Base-by-base conservation (phyloP, 2,329 filamentous ascomycete species). In the Ustulina deusta region DNA sequence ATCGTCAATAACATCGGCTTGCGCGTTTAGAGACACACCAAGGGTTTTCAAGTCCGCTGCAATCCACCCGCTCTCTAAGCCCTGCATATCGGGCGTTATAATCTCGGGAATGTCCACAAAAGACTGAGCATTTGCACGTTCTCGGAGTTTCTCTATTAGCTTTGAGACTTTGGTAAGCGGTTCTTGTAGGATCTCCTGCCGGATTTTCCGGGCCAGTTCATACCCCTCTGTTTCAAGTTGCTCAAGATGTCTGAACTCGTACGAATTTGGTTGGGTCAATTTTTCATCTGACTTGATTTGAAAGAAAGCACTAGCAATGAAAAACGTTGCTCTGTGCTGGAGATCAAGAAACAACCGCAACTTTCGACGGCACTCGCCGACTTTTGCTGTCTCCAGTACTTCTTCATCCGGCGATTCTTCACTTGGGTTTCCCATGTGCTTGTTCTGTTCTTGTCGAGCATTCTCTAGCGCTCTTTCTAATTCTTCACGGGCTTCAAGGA, bases 271-370 rank as follows among this genome's bases (percentile, higher is more conserved):
- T 25, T 82, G 76, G 0, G 90, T 93, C 73, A 90, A 81, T 1
- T 87, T 83, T 51, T 86, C 78, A 63, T 94, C 88, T 0, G 88
- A 87, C 75, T 94, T 96, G 69, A 97, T 91, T 75, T 97, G 93
- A 75, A 90, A 97, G 72, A 90, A 90, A 0, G 90, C 91, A 72
- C 94, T 97, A 15, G 91, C 93, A 29, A 90, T 90, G 76, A 97
- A 97, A 80, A 97, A 97, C 0, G 89, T 85, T 34, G 91, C 93
- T 71, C 91, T 89, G 77, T 97, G 95, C 68, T 95, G 87, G 49
- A 97, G 79, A 76, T 97, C 93, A 20, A 97, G 82, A 2, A 92
- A 90, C 22, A 84, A 85, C 10, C 93, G 90, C 25, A 97, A 82
- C 49, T 89, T 87, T 61, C 90, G 87, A 38, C 90, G 88, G 57